Evolutionary conservation across 257 asterid genomes (phyloP).

Genomic region (Solanum lycopersicoides): DNA sequence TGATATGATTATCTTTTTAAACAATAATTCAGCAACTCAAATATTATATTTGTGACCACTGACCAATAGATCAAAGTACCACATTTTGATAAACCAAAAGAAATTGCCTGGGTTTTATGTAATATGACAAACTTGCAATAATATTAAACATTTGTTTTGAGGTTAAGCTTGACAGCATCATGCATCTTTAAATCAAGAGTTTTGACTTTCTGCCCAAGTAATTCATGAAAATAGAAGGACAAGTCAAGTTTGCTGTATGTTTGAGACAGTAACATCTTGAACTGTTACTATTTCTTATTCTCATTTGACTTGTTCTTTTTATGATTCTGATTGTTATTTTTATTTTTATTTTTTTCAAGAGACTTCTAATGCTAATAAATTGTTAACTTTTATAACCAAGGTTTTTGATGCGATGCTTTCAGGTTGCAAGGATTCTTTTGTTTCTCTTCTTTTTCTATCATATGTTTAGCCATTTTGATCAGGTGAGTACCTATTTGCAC

Average conservation of each 20-base stretch:
- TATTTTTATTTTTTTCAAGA: neutral
- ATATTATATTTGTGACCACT: neutral
- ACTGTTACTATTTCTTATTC: neutral
- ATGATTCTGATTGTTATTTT: neutral
- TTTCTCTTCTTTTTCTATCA: conserved; percentile 69
- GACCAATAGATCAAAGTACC: neutral
- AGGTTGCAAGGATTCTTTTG: conserved; percentile 80
- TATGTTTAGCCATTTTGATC: conserved; percentile 67
- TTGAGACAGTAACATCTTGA: neutral
- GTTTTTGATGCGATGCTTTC: conserved; percentile 17
- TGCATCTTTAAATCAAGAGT: neutral
- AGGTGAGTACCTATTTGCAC: conserved; percentile 31
- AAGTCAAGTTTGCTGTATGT: neutral
- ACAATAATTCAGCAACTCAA: neutral
- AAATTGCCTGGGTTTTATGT: neutral
- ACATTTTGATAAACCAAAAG: neutral
- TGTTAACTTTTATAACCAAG: neutral
- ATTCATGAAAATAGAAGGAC: neutral
- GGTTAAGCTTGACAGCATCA: neutral
- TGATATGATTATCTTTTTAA: neutral
- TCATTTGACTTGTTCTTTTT: neutral
- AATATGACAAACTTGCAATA: neutral
- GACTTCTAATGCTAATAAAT: neutral
- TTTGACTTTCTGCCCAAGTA: neutral
- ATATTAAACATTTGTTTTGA: neutral